Conservation (phyloP, 495 filamentous ascomycete species). For the Hyaloscypha variabilis region DNA sequence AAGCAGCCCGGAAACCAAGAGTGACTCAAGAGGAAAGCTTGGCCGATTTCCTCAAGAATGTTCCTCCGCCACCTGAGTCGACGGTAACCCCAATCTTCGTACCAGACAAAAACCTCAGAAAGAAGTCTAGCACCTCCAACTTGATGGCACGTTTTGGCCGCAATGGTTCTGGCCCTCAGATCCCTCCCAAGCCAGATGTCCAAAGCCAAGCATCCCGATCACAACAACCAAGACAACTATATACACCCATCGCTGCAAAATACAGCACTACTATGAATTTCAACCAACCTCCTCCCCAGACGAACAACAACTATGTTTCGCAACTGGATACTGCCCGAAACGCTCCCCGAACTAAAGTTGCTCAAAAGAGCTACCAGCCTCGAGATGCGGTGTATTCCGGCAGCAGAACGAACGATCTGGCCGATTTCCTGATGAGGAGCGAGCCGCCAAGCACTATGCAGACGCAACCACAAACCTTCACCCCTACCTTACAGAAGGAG, state of each 20-base stretch:
- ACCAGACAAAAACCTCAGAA: slow-evolving; percentile 49
- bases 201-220: slow-evolving; percentile 4
- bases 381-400: slow-evolving; percentile 45
- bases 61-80: slow-evolving; percentile 65
- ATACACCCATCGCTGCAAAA: slow-evolving; percentile 33
- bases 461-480: slow-evolving; percentile 28
- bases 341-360: slow-evolving; percentile 31
- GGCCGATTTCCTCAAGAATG: slow-evolving; percentile 84
- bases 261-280: slow-evolving; percentile 13
- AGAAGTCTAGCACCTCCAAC: slow-evolving; percentile 60
- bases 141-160: slow-evolving; percentile 67
- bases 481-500: slow-evolving; percentile 29
- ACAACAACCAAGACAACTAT: slow-evolving; percentile 9
- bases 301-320: slow-evolving; percentile 36
- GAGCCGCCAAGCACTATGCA: slow-evolving; percentile 58
- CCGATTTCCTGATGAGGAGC: slow-evolving; percentile 77
- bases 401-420: slow-evolving; percentile 65
- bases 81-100: slow-evolving; percentile 34
- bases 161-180: slow-evolving; percentile 28
- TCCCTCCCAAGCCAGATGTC: slow-evolving; percentile 15
- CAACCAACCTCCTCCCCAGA: slow-evolving; percentile 7
- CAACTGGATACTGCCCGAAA: slow-evolving; percentile 29
- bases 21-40: slow-evolving; percentile 69
- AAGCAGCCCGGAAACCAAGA: slow-evolving; percentile 36
- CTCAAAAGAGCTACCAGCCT: slow-evolving; percentile 57